Evolutionary conservation across 768 basidiomycete genomes (phyloP).

Genomic region (Auriscalpium microsporum): DNA sequence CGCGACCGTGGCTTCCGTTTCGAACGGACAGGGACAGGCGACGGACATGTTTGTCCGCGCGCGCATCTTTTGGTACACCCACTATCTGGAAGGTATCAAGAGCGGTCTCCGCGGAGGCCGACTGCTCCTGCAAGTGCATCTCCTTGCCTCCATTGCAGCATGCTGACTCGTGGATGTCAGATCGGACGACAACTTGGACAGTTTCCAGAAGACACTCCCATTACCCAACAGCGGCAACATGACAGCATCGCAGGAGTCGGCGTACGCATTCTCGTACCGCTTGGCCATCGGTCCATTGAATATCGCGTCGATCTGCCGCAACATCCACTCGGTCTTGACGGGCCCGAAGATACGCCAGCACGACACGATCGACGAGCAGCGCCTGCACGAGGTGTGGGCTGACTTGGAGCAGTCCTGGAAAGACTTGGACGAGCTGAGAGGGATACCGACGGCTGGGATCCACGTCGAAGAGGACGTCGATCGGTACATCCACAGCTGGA

Average conservation of each 20-base stretch:
- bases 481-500: constrained; percentile 78
- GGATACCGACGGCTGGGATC: constrained; percentile 29
- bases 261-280: constrained; percentile 47
- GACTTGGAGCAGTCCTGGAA: constrained; percentile 76
- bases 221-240: constrained; percentile 6
- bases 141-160: background rate
- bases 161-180: constrained; percentile 26
- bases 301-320: constrained; percentile 68
- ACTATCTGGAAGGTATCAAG: constrained; percentile 77
- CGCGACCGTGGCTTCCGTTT: constrained; percentile 34
- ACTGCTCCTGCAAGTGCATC: constrained; percentile 56
- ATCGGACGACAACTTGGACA: constrained; percentile 64
- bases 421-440: constrained; percentile 63
- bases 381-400: constrained; percentile 77
- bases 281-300: constrained; percentile 65
- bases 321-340: constrained; percentile 71
- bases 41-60: constrained; percentile 57
- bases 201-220: constrained; percentile 56
- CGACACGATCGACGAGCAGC: constrained; percentile 47
- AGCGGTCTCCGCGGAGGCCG: constrained; percentile 81
- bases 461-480: constrained; percentile 45
- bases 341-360: constrained; percentile 66
- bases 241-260: constrained; percentile 30
- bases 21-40: constrained; percentile 43
- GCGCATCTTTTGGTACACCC: constrained; percentile 84